These are phyloP conservation scores for Nemania sp. DNA, from an alignment of 2,329 filamentous ascomycete genomes.

Conservation along the genomic window DNA sequence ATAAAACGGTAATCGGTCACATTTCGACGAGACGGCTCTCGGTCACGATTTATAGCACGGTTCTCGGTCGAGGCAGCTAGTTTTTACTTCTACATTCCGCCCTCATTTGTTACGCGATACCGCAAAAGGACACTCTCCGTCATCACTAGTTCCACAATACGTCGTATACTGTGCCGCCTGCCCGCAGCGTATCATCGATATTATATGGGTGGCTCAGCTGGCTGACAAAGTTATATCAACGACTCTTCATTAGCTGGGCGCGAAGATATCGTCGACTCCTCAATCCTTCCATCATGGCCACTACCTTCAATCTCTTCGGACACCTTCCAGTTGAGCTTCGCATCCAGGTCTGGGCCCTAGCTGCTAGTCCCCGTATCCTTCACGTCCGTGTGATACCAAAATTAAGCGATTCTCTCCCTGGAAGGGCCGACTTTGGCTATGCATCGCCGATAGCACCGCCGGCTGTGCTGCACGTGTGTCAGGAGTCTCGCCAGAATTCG, in stretches of 20 bases:
- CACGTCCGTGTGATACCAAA: not conserved
- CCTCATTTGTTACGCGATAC: too few relatives aligned
- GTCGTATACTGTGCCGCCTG: too few relatives aligned
- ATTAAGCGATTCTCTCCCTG: not conserved
- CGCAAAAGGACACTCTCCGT: not conserved
- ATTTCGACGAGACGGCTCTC: not conserved
- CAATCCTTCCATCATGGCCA: not conserved
- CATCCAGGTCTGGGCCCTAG: slow-evolving; percentile 3
- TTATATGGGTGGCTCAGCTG: too few relatives aligned
- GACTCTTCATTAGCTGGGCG: too few relatives aligned
- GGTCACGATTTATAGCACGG: too few relatives aligned
- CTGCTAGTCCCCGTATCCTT: not conserved
- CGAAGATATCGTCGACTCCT: not conserved
- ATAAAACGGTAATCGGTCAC: too few relatives aligned
- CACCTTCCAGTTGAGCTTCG: slow-evolving; percentile 3
- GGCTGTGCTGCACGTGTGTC: slow-evolving; percentile 6
- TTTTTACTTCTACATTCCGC: too few relatives aligned
- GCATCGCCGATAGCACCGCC: slow-evolving; percentile 1
- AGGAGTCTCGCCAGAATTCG: not conserved
- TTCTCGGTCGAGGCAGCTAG: too few relatives aligned
- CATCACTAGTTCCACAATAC: too few relatives aligned
- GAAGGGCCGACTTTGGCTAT: not conserved
- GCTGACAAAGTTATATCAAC: too few relatives aligned
- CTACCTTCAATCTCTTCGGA: slow-evolving; percentile 4
- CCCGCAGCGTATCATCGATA: too few relatives aligned